A percentile compares a stretch with the other conserved stretches of the same genome.
These are phyloP conservation scores for Dioszegia hungarica DNA, from an alignment of 768 basidiomycete species.

Conservation along the genomic window DNA sequence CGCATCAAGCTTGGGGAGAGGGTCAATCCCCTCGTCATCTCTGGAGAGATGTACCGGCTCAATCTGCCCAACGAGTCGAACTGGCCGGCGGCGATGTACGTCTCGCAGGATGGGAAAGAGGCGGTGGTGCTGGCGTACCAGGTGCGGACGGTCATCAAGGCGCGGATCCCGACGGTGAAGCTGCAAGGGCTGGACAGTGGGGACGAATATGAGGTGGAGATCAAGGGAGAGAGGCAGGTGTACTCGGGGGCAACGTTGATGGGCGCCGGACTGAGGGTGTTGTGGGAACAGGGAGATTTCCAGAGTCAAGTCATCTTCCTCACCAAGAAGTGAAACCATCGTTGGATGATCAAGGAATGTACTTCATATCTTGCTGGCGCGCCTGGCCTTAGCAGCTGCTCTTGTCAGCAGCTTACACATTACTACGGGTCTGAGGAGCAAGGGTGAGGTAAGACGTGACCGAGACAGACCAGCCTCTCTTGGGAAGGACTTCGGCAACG, in stretches of 20 bases:
- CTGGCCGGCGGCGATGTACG: conserved; percentile 26
- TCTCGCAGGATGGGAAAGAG: conserved; percentile 10
- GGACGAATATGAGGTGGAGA: background rate
- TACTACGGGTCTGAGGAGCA: too few species aligned
- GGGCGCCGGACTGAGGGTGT: conserved; percentile 14
- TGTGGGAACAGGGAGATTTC: conserved; percentile 21
- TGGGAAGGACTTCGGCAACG: too few species aligned
- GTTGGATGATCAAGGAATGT: too few species aligned
- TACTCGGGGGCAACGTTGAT: conserved; percentile 21
- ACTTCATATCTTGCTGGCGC: too few species aligned
- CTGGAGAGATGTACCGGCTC: conserved; percentile 30
- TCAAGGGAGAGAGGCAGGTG: conserved; percentile 1
- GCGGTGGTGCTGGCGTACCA: conserved; percentile 25
- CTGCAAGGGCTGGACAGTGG: conserved; percentile 20
- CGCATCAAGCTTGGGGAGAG: conserved; percentile 18
- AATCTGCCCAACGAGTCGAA: conserved; percentile 12
- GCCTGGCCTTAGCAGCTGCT: too few species aligned
- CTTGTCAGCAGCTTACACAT: too few species aligned
- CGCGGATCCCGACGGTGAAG: conserved; percentile 7
- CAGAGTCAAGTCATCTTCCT: conserved; percentile 23
- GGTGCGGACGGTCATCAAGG: background rate
- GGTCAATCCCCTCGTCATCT: conserved; percentile 22
- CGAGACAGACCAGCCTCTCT: too few species aligned
- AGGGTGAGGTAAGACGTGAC: too few species aligned
- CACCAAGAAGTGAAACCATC: background rate